Base-by-base conservation (phyloP, 352 stramenopile species). In the Globisporangium echinulatum region DNA sequence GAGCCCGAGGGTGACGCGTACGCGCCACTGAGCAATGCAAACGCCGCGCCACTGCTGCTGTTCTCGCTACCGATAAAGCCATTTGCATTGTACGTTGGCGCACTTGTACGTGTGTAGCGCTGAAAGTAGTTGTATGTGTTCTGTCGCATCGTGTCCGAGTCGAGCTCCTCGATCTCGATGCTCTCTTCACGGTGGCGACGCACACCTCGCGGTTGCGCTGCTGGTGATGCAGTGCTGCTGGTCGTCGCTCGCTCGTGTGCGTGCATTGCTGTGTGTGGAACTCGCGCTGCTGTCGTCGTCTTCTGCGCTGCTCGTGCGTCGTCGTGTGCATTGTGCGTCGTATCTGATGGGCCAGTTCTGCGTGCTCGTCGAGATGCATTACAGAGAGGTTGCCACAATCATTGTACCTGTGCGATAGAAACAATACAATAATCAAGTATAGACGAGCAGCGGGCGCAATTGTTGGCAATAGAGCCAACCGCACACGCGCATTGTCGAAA, bases 71-170 rank as follows among this genome's bases (percentile, higher is more conserved):
- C n/a, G n/a, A n/a, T n/a, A n/a, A n/a, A 38, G 15, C 57, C 43
- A 25, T 49, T 62, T 3, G 13, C n/a, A 50, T 40, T 68, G 58
- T 53, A 64, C 51, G 17, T 60, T 36, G 25, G 52, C 33, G 25
- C 33, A 37, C 38, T 64, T 49, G n/a, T 59, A 54, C 48, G 61
- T 25, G 49, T 49, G 15, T 79, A 64, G 19, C 62, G 76, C 49
- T 88, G 74, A 47, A 88, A 87, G 68, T 82, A 87, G 58, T 86
- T 88, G 67, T 87, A 87, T 49, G 77, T 73, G 57, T 63, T 83
- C 58, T 87, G 80, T 5, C 78, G 76, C 78, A 90, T 88, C 1
- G 81, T 80, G 44, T 77, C 64, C 43, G 80, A 85, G 57, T 88
- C 80, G 56, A 90, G 62, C 49, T 87, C 74, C 62, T 87, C 75